Evolutionary conservation across 345 rosid genomes (phyloP), one percentile per base, ranked within the genome.

Genomic region (Raphanus raphanistrum): DNA sequence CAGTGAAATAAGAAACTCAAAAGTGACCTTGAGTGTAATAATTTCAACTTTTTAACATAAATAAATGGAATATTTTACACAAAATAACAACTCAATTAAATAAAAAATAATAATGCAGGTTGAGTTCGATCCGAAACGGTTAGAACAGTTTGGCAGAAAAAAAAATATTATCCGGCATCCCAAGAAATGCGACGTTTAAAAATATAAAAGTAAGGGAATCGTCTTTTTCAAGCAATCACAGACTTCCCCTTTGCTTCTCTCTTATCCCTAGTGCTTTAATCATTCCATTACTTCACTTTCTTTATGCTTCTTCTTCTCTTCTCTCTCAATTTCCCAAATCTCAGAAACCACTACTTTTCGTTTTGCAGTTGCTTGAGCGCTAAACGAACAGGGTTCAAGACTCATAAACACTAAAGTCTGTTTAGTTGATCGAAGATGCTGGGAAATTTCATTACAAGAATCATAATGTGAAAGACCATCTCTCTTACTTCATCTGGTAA

Each of bases 381-480:
- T 62, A 5, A 2, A 48, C 11, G 12, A 70, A 35, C 26, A 38
- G 3, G 70, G 54, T 62, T 52, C 48, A 62, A 61, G 68, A 60
- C 28, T 59, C 32, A 10, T 75, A 81, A 81, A 74, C 27, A 17
- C 66, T 78, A 79, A 72, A 64, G 59, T 72, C 17, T 52, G 66
- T 5, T n/a, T 62, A 4, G 17, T 63, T 55, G 28, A 75, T 75
- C 48, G 17, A 82, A 74, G 70, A 90, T 89, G 97, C 77, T 91
- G 15, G 90, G 93, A 61, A 85, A 82, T 52, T 85, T 89, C 75
- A 10, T 89, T 35, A 85, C 80, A 73, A 82, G 93, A 84, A 54
- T 60, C 72, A 82, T 86, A 27, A 76, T 88, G 96, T 63, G 4
- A 48, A 74, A 54, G 83, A 59, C 2, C 31, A 9, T 54, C 32